phyloP scores from a whole-genome alignment of 2,329 filamentous ascomycete species.

The Monilinia fructigena region DNA sequence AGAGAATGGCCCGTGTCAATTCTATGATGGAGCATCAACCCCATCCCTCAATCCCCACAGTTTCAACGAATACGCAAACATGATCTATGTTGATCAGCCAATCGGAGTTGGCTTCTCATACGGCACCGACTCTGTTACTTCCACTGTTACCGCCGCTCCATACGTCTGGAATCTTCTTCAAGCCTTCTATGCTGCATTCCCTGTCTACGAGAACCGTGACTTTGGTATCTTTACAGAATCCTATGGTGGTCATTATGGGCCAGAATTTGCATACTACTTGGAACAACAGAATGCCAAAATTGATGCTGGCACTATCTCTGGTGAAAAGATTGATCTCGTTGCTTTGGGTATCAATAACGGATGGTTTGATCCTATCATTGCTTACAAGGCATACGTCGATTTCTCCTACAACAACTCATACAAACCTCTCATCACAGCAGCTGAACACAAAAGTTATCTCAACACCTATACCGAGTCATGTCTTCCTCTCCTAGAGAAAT shows the following conservation, averaged over 20 bases:
- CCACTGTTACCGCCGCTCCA: constrained; percentile 48
- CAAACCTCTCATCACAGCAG: constrained; percentile 43
- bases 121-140: constrained; percentile 45
- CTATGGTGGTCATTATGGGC: constrained; percentile 60
- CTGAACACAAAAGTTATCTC: constrained; percentile 39
- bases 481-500: constrained; percentile 43
- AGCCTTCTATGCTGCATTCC: constrained; percentile 62
- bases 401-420: constrained; percentile 42
- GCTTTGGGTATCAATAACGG: constrained; percentile 42
- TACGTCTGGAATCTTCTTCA: constrained; percentile 59
- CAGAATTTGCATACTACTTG: constrained; percentile 55
- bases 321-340: constrained; percentile 40
- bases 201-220: constrained; percentile 58
- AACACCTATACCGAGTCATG: constrained; percentile 42
- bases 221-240: constrained; percentile 53
- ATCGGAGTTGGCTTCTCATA: constrained; percentile 47
- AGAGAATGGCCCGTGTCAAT: constrained; percentile 47
- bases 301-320: constrained; percentile 42
- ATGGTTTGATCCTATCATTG: constrained; percentile 54
- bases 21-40: constrained; percentile 43
- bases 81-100: constrained; percentile 45
- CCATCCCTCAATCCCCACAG: constrained; percentile 45
- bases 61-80: constrained; percentile 44
- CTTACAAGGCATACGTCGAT: constrained; percentile 44
- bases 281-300: constrained; percentile 57